phyloP scores from a whole-genome alignment of 129 eudicot genomes.

The Helianthus annuus region DNA sequence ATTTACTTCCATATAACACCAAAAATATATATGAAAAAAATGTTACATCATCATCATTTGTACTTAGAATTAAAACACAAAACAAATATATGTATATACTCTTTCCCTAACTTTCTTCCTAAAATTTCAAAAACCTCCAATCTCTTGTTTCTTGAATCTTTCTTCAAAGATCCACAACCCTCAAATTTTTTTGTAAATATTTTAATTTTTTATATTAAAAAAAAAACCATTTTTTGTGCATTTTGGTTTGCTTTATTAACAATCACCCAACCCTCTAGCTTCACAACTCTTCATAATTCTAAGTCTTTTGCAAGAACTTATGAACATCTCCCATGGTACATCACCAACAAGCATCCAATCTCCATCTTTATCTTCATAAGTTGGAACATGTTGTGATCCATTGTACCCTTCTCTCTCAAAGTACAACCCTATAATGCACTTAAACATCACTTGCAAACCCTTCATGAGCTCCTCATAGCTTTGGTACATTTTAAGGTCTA shows the following conservation, averaged over 20 bases:
- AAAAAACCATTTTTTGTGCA: neutral
- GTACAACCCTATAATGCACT: conserved; percentile 64
- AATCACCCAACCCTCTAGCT: conserved; percentile 70
- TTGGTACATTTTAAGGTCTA: conserved; percentile 69
- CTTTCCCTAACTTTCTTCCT: conserved; percentile 26
- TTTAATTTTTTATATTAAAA: neutral
- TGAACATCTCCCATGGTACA: conserved; percentile 92
- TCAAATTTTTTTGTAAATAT: neutral
- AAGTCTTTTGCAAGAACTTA: conserved; percentile 69
- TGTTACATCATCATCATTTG: conserved; percentile 21
- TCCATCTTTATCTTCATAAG: conserved; percentile 94
- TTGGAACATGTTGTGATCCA: conserved; percentile 71
- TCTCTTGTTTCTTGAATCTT: conserved; percentile 18
- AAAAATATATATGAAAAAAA: conserved; percentile 20
- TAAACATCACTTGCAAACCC: conserved; percentile 74
- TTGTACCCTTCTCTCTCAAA: conserved; percentile 78
- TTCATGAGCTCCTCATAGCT: conserved; percentile 64
- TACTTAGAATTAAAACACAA: conserved; percentile 18
- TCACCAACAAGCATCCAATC: conserved; percentile 97
- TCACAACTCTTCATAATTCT: conserved; percentile 85
- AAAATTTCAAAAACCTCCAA: conserved; percentile 25
- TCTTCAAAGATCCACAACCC: conserved; percentile 17
- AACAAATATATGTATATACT: conserved; percentile 30
- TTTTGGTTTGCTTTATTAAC: conserved; percentile 25
- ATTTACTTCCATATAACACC: conserved; percentile 34